These are phyloP conservation scores for Neonothopanus nambi DNA, from an alignment of 1,284 basidiomycete species.

Conservation along the genomic window DNA sequence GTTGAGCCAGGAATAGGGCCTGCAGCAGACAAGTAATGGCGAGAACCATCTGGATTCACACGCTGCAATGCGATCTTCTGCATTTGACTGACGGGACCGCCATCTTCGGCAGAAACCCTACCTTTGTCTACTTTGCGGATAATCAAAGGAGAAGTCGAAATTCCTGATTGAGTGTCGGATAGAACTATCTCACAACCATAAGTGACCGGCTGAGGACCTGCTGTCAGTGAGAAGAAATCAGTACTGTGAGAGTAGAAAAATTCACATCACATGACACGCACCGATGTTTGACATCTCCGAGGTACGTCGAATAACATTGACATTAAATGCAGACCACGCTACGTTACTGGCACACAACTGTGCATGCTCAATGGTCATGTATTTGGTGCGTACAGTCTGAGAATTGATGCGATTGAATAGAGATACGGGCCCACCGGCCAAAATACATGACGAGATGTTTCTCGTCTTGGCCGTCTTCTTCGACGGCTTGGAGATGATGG, in stretches of 20 bases:
- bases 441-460: slow-evolving; percentile 89
- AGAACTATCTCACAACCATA: slow-evolving; percentile 90
- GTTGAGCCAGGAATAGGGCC: slow-evolving; percentile 78
- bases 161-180: slow-evolving; percentile 82
- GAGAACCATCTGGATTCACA: slow-evolving; percentile 75
- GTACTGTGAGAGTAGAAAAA: slow-evolving; percentile 41
- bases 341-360: slow-evolving; percentile 85
- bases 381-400: slow-evolving; percentile 96
- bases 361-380: slow-evolving; percentile 88
- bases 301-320: slow-evolving; percentile 76
- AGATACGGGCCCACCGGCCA: slow-evolving; percentile 88
- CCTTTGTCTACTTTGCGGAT: slow-evolving; percentile 95
- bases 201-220: slow-evolving; percentile 79
- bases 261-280: slow-evolving; percentile 56
- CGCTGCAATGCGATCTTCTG: slow-evolving; percentile 93
- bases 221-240: slow-evolving; percentile 30
- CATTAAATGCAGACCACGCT: slow-evolving; percentile 92
- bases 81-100: slow-evolving; percentile 93
- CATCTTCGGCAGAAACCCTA: slow-evolving; percentile 77
- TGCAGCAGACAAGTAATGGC: slow-evolving; percentile 82
- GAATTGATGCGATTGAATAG: slow-evolving; percentile 97
- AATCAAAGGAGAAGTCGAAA: slow-evolving; percentile 82
- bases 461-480: slow-evolving; percentile 97
- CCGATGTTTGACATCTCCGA: slow-evolving; percentile 58
- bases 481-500: slow-evolving; percentile 95